Evolutionary conservation across 2,329 filamentous ascomycete species (phyloP), one percentile per base, ranked within the genome.

Genomic region (Nannizziopsis barbatae): DNA sequence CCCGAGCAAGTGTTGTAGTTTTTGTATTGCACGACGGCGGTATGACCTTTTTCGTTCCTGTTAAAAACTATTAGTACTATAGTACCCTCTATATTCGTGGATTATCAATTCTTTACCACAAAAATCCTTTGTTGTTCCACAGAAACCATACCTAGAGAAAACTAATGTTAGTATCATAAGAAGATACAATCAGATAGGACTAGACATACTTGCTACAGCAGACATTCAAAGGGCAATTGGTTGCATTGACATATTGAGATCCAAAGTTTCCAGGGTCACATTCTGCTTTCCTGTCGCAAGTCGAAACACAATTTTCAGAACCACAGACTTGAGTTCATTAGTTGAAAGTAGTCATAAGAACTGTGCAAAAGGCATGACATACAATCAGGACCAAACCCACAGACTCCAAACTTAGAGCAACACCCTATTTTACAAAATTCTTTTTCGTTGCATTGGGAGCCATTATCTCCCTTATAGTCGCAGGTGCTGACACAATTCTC

Each of bases 201-300:
- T 11, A n/a, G 35, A 42, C 47, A 11, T 47, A 57, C 38, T 59
- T 47, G 32, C 50, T 55, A 49, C 61, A 64, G 51, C 61, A 64
- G 30, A 63, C 58, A 39, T 64, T 64, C 38, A 64, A 38, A 1
- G 60, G 61, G 48, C 62, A 64, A 0, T 51, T 53, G 1, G 49
- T 42, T 5, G 9, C 12, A 6, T 52, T 45, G 5, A 51, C 36
- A 40, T 49, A 58, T 41, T 57, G 41, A 4, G 31, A 12, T 5
- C 55, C 56, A 50, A 55, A 59, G 12, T 43, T 17, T 17, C 55
- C 58, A 1, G 58, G 54, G 40, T 61, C 58, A 33, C 59, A 60
- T 42, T 60, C 53, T 27, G 53, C 46, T 36, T 59, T 60, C 10
- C 42, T 22, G 14, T 58, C 53, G 38, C 57, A 60, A 35, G 41